phyloP scores from a whole-genome alignment of 306 rosid genomes.

The Begonia fuchsioides region DNA sequence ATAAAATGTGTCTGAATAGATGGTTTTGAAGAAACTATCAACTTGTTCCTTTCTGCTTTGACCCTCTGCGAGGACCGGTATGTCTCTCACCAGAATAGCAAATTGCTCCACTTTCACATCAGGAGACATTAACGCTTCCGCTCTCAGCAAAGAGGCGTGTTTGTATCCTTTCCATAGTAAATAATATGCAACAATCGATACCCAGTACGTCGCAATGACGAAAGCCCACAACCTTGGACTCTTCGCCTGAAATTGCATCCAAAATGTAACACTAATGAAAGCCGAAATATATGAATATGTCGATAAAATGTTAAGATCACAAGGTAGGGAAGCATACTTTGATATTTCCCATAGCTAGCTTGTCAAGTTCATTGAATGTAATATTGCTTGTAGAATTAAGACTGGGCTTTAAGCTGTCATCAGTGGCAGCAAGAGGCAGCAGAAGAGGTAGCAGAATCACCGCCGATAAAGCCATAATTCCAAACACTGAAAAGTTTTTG shows the following conservation, averaged over 20 bases:
- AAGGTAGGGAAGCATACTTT: constrained; percentile 15
- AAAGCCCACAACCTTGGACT: constrained; percentile 79
- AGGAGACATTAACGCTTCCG: constrained; percentile 51
- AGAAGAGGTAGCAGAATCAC: constrained; percentile 68
- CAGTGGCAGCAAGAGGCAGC: constrained; percentile 67
- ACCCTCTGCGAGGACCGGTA: constrained; percentile 47
- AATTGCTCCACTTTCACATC: constrained; percentile 55
- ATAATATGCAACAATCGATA: constrained; percentile 48
- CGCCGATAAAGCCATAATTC: constrained; percentile 53
- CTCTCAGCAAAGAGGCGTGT: constrained; percentile 46
- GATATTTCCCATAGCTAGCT: constrained; percentile 60
- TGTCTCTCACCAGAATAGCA: constrained; percentile 80
- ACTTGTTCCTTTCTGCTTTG: constrained; percentile 63
- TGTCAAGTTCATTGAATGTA: constrained; percentile 51
- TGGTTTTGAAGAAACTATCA: constrained; percentile 44
- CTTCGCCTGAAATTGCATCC: constrained; percentile 19
- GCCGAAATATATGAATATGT: neutral
- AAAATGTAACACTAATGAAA: constrained; percentile 3
- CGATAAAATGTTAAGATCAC: too few relatives aligned
- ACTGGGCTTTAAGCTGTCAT: constrained; percentile 7
- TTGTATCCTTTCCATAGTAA: constrained; percentile 80
- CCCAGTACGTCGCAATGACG: constrained; percentile 54
- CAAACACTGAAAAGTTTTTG: constrained; percentile 39
- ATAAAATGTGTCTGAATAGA: constrained; percentile 71
- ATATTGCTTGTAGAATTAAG: constrained; percentile 25